Percentiles rank a stretch among this genome's conserved stretches.
Evolutionary conservation across 208 protist species (phyloP).

Genomic region (Blechomonas ayalai): DNA sequence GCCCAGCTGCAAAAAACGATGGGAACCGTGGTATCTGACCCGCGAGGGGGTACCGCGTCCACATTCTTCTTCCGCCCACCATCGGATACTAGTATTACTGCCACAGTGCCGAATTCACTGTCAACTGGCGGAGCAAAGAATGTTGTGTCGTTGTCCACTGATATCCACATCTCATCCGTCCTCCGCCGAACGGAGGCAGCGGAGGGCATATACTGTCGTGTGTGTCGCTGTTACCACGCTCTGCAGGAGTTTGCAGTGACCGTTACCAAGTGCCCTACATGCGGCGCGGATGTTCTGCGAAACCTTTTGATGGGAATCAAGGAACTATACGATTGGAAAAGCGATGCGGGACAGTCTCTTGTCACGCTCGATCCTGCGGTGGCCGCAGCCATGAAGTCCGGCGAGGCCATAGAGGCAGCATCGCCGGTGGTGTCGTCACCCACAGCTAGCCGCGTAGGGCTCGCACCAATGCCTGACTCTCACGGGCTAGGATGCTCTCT

Average conservation of each 20-base stretch:
- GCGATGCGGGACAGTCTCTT: conserved; percentile 1
- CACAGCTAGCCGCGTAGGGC: background rate
- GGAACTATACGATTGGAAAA: conserved; percentile 5
- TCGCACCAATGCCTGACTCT: background rate
- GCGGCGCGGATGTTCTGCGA: conserved; percentile 40
- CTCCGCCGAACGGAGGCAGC: conserved; percentile 24
- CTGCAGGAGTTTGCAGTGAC: conserved; percentile 44
- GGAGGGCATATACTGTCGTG: conserved; percentile 48
- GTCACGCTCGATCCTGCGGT: too few relatives aligned
- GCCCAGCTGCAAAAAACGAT: background rate
- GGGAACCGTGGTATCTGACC: too few relatives aligned
- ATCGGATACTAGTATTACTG: too few relatives aligned
- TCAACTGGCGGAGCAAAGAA: too few relatives aligned
- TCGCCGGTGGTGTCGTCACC: background rate
- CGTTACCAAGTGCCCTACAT: conserved; percentile 47
- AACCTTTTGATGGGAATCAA: conserved; percentile 13
- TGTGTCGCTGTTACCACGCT: conserved; percentile 60
- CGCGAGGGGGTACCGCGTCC: too few relatives aligned
- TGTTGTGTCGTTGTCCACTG: too few relatives aligned
- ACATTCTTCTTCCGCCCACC: too few relatives aligned
- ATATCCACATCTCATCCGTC: too few relatives aligned
- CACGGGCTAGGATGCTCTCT: conserved; percentile 28
- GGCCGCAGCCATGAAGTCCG: background rate
- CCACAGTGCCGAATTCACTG: too few relatives aligned
- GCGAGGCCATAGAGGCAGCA: background rate